Percentiles rank a stretch among this genome's conserved stretches.
Conservation (phyloP, 208 protist species). For the Wallacemonas sp. region DNA sequence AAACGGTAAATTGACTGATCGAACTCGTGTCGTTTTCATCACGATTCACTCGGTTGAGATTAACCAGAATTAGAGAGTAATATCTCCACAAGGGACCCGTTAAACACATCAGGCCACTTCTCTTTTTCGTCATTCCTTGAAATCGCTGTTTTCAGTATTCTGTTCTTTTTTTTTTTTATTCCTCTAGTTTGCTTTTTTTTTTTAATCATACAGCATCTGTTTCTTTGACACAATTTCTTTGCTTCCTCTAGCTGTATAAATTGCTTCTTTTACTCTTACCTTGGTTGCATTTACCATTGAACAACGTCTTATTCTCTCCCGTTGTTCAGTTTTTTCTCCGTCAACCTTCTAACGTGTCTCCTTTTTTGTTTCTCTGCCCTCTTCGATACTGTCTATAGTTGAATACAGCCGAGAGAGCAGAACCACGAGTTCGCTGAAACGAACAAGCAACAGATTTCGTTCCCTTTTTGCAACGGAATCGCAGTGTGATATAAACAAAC, state of each 20-base stretch:
- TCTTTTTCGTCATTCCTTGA: not conserved
- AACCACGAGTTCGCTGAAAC: too few species aligned
- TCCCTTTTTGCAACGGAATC: too few species aligned
- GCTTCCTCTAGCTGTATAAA: not conserved
- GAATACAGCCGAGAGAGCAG: too few species aligned
- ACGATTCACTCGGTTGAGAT: too few species aligned
- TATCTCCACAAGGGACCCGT: too few species aligned
- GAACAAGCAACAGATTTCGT: too few species aligned
- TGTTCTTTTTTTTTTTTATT: not conserved
- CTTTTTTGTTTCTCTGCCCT: conserved; percentile 18
- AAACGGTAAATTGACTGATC: not conserved
- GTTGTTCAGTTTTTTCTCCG: conserved; percentile 9
- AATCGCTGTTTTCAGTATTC: conserved; percentile 1
- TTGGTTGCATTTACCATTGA: not conserved
- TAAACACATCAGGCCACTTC: not conserved
- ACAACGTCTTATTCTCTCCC: not conserved
- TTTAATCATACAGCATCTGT: conserved; percentile 7
- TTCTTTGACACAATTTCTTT: too few species aligned
- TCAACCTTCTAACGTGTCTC: not conserved
- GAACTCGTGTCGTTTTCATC: not conserved
- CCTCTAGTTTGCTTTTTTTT: not conserved
- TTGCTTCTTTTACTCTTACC: not conserved
- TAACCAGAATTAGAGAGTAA: too few species aligned
- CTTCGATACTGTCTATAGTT: not conserved
- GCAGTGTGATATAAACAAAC: not conserved